A percentile compares a stretch with the other conserved stretches of the same genome.
These are phyloP conservation scores for Termitomyces sp. DNA, from an alignment of 768 basidiomycete species.

Conservation along the genomic window DNA sequence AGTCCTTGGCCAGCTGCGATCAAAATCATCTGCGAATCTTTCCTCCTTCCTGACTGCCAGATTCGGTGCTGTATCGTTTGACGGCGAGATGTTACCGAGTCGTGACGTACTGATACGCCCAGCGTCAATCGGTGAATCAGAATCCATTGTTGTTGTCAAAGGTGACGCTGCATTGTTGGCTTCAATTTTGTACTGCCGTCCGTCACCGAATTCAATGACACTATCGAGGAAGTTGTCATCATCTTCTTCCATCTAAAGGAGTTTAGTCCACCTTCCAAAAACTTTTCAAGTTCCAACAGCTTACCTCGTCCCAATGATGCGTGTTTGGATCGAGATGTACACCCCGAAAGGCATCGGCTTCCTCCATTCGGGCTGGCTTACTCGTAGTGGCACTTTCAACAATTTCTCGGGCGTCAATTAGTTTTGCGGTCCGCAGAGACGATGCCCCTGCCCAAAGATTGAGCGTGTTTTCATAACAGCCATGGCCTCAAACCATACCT, in stretches of 20 bases:
- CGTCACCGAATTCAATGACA: constrained; percentile 95
- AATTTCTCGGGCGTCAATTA: constrained; percentile 41
- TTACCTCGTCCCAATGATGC: constrained; percentile 97
- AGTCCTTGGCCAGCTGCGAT: constrained; percentile 90
- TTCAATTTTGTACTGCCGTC: constrained; percentile 85
- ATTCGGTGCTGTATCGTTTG: constrained; percentile 25
- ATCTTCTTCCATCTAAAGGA: constrained; percentile 82
- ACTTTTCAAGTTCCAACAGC: constrained; percentile 25
- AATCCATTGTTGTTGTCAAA: constrained; percentile 16
- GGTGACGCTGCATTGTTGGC: constrained; percentile 36
- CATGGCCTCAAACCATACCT: constrained; percentile 44
- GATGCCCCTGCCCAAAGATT: constrained; percentile 25
- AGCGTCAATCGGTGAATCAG: constrained; percentile 23
- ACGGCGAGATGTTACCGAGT: constrained; percentile 20
- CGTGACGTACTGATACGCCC: constrained; percentile 18
- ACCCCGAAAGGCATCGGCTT: constrained; percentile 92
- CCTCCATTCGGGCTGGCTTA: constrained; percentile 70
- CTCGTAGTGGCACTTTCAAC: constrained; percentile 52
- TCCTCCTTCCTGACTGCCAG: constrained; percentile 79
- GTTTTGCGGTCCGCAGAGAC: constrained; percentile 34
- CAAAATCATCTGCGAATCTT: constrained; percentile 91
- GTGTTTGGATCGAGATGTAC: constrained; percentile 92
- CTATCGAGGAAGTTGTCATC: constrained; percentile 87
- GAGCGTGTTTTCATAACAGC: constrained; percentile 3
- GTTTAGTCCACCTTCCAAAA: background rate